Conservation (phyloP, 2,329 filamentous ascomycete species). For the Fusarium hostae region DNA sequence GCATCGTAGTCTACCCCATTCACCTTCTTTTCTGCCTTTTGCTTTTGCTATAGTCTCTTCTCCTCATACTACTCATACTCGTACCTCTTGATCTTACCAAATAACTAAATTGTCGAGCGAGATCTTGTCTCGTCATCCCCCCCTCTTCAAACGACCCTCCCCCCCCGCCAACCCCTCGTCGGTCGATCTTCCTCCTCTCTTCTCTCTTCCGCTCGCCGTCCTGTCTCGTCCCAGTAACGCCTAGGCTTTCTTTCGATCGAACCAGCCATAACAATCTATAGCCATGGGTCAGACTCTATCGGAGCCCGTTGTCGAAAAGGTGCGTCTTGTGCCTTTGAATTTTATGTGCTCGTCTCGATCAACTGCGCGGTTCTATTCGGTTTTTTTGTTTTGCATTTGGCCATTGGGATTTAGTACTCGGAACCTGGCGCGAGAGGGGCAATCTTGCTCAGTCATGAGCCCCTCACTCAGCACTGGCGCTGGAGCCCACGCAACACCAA, state of each 20-base stretch:
- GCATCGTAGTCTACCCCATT: conserved; percentile 25
- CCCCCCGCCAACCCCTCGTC: conserved; percentile 34
- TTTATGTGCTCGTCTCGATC: conserved; percentile 1
- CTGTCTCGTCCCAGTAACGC: conserved; percentile 32
- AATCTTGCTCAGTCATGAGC: conserved; percentile 36
- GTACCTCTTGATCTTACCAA: conserved; percentile 3
- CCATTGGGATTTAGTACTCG: conserved; percentile 17
- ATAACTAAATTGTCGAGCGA: conserved; percentile 17
- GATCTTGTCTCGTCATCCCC: conserved; percentile 28
- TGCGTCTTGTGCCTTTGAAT: conserved; percentile 54
- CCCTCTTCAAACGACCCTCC: conserved; percentile 21
- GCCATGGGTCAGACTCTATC: conserved; percentile 98
- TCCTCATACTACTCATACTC: conserved; percentile 9
- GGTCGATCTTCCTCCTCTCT: conserved; percentile 34
- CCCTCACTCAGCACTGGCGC: conserved; percentile 37
- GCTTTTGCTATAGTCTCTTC: conserved; percentile 13
- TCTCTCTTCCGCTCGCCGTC: conserved; percentile 23
- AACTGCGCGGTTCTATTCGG: conserved; percentile 1
- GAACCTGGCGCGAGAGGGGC: conserved; percentile 34
- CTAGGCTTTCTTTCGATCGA: conserved; percentile 45
- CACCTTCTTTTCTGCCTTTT: conserved; percentile 18
- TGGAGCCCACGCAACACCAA: conserved; percentile 9
- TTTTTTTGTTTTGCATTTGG: conserved; percentile 16
- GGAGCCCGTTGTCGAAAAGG: conserved; percentile 99
- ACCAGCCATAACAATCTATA: conserved; percentile 37